phyloP scores from a whole-genome alignment of 306 rosid genomes.

The Biancaea sappan region DNA sequence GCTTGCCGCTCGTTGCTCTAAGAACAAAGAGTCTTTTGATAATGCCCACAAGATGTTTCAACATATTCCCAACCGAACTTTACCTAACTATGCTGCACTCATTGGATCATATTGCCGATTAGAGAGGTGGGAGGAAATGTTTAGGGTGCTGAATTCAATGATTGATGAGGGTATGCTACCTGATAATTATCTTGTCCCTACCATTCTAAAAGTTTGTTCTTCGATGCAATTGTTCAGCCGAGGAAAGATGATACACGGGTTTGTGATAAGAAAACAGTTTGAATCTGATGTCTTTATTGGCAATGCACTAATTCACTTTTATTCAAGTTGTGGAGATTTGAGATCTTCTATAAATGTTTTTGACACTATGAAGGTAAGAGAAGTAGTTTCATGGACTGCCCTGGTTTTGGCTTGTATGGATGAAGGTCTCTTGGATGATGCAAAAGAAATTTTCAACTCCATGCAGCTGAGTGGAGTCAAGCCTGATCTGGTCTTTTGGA shows the following conservation, averaged over 20 bases:
- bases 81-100: constrained; percentile 30
- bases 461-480: constrained; percentile 45
- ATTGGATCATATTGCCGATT: constrained; percentile 41
- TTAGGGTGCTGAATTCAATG: constrained; percentile 43
- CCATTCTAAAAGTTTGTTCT: constrained; percentile 50
- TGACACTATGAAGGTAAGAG: constrained; percentile 43
- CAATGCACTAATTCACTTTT: constrained; percentile 47
- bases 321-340: constrained; percentile 50
- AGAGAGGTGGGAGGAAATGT: constrained; percentile 44
- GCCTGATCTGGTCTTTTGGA: constrained; percentile 56
- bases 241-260: constrained; percentile 51
- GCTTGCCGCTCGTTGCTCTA: constrained; percentile 9
- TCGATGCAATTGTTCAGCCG: constrained; percentile 28
- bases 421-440: constrained; percentile 47
- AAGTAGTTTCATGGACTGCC: constrained; percentile 55
- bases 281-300: constrained; percentile 44
- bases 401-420: constrained; percentile 50
- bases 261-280: constrained; percentile 34
- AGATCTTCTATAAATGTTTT: constrained; percentile 42
- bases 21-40: constrained; percentile 27
- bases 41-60: constrained; percentile 47
- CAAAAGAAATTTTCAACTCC: constrained; percentile 35
- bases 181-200: constrained; percentile 47
- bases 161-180: constrained; percentile 46
- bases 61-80: constrained; percentile 34